Evolutionary conservation across 1,139 yeast species (phyloP), one percentile per base, ranked within the genome.

Genomic region (Blastobotrys malaysiensis): DNA sequence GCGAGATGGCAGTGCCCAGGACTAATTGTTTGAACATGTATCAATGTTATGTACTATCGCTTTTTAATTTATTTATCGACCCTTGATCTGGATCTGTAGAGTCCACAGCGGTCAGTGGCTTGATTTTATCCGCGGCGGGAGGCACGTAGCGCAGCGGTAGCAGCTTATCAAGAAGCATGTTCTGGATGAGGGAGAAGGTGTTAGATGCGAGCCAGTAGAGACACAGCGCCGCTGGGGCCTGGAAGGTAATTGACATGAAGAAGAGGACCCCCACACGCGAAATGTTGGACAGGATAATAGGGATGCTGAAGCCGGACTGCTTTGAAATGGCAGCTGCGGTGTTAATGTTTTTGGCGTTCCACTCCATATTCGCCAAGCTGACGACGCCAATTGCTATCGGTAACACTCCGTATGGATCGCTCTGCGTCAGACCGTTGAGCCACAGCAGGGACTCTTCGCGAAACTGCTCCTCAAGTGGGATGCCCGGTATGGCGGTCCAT

Each of bases 1-100:
- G 36, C 80, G 99, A 70, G 99, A 95, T 69, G 99, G 99, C 47
- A 83, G 91, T 72, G 97, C 88, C 36, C 88, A 84, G 64, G 96
- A 89, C 69, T 89, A 71, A 49, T 13, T 2, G 39, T n/a, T 22
- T 5, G 46, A 13, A 22, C 16, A 3, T n/a, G 39, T 31, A 13
- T 3, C 26, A 22, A 22, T 22, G 6, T 24, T 45, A 50, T 46
- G 31, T 49, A 44, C 46, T 19, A 20, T 13, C 14, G n/a, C 22
- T 44, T 27, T 19, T 24, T 46, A 27, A 46, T 27, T 27, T 46
- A 18, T 27, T 46, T 50, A 45, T 27, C 27, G 5, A 13, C 26
- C 45, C 21, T 21, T 44, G 16, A 31, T 7, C 19, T n/a, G 16
- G 45, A n/a, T 6, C 19, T 43, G 19, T 43, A 13, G 19, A 9